These are phyloP conservation scores for Boletus mariae DNA, from an alignment of 1,284 basidiomycete genomes.

Conservation along the genomic window DNA sequence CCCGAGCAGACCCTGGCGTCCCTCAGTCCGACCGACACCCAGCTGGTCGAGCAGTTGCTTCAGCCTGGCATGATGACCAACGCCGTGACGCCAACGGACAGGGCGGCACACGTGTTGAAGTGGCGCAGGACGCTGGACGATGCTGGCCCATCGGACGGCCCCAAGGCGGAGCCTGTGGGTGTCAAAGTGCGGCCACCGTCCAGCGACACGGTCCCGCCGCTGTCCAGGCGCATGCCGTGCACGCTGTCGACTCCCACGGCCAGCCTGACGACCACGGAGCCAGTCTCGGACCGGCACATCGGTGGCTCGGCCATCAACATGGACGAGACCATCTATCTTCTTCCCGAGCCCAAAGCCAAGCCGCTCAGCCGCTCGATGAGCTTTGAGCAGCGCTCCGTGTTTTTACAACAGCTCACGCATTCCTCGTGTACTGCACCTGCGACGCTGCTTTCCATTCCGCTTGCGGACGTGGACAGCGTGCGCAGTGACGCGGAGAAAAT, in stretches of 20 bases:
- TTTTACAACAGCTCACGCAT: constrained; percentile 43
- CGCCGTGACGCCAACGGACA: constrained; percentile 16
- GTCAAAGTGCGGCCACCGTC: constrained; percentile 3
- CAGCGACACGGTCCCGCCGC: background rate
- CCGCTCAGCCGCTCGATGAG: constrained; percentile 49
- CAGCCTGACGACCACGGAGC: constrained; percentile 36
- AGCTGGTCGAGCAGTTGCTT: constrained; percentile 31
- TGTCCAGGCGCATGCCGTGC: constrained; percentile 47
- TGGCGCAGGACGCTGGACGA: constrained; percentile 27
- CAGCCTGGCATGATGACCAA: constrained; percentile 32
- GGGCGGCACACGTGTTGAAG: constrained; percentile 21
- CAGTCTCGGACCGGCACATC: constrained; percentile 16
- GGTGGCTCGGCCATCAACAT: constrained; percentile 22
- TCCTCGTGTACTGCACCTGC: constrained; percentile 40
- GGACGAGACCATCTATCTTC: constrained; percentile 29
- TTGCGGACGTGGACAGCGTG: constrained; percentile 40
- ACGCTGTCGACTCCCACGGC: constrained; percentile 46
- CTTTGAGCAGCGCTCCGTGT: constrained; percentile 45
- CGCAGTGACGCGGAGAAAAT: constrained; percentile 39
- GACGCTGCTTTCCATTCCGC: constrained; percentile 44
- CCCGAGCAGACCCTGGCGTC: constrained; percentile 33
- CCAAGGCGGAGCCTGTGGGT: constrained; percentile 3
- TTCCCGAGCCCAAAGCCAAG: constrained; percentile 12
- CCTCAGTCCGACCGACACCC: constrained; percentile 26
- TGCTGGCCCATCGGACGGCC: background rate